Percentiles rank a stretch among this genome's conserved stretches.
Evolutionary conservation across 306 rosid genomes (phyloP).

Genomic region (Carpinus viminea): DNA sequence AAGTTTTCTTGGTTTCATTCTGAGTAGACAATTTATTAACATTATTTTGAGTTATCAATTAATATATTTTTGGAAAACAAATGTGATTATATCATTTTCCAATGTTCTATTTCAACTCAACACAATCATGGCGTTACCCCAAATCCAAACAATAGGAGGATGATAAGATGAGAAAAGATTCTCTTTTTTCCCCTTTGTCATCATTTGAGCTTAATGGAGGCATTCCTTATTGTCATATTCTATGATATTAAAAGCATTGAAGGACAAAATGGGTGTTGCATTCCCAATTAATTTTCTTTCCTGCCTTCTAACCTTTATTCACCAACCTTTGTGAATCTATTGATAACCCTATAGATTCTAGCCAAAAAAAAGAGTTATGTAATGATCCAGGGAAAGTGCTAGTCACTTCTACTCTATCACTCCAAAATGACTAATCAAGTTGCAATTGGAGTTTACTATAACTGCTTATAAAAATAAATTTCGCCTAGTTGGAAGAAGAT

Average conservation of each 20-base stretch:
- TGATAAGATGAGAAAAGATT: neutral
- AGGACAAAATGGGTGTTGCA: no score
- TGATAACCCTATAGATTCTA: neutral
- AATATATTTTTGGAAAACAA: neutral
- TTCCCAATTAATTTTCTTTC: no score
- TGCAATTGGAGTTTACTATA: no score
- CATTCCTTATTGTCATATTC: neutral
- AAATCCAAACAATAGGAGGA: neutral
- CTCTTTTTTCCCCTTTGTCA: neutral
- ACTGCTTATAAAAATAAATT: no score
- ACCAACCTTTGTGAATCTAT: no score
- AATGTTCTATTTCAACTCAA: neutral
- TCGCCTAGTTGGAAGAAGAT: no score
- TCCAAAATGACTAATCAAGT: no score
- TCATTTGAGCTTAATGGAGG: neutral
- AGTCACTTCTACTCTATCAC: no score
- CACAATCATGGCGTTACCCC: neutral
- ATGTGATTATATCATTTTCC: neutral
- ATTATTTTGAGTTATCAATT: slow-evolving; percentile 1
- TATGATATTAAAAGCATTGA: no score
- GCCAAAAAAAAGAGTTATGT: neutral
- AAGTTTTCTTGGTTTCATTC: neutral
- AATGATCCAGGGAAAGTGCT: no score
- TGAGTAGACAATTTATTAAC: neutral
- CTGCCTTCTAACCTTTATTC: no score